These are phyloP conservation scores for Fraxinus floribunda DNA, from an alignment of 305 asterid species.

Conservation along the genomic window DNA sequence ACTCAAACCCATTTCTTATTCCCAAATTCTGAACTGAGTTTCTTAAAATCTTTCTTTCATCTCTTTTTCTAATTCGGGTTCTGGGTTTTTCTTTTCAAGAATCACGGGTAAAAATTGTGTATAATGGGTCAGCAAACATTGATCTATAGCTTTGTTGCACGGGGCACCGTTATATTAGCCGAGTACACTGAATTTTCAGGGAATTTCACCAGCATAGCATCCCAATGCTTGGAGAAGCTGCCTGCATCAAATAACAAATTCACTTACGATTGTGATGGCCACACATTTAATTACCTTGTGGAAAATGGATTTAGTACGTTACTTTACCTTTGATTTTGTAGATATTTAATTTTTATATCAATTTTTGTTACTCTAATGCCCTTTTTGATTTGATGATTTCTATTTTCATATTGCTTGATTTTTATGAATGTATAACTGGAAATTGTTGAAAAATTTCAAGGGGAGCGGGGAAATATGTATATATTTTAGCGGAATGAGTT, in stretches of 20 bases:
- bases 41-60: background rate
- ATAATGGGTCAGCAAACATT: conserved; percentile 62
- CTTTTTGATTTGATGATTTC: conserved; percentile 33
- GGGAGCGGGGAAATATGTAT: background rate
- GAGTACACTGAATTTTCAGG: conserved; percentile 48
- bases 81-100: conserved; percentile 21
- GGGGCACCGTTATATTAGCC: conserved; percentile 60
- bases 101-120: background rate
- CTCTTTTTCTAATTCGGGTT: conserved; percentile 10
- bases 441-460: background rate
- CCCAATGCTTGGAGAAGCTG: conserved; percentile 71
- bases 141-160: conserved; percentile 69
- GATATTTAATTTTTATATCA: background rate
- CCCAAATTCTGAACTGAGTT: conserved; percentile 4
- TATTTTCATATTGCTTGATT: background rate
- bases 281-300: conserved; percentile 68
- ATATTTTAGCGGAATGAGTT: background rate
- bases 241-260: conserved; percentile 41
- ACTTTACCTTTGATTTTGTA: background rate
- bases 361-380: background rate
- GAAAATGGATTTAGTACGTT: conserved; percentile 68
- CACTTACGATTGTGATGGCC: conserved; percentile 57
- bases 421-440: background rate
- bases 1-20: conserved; percentile 1
- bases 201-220: conserved; percentile 58